Evolutionary conservation across 1,139 yeast species (phyloP), one percentile per base, ranked within the genome.

Genomic region (Sugiyamaella sp.): DNA sequence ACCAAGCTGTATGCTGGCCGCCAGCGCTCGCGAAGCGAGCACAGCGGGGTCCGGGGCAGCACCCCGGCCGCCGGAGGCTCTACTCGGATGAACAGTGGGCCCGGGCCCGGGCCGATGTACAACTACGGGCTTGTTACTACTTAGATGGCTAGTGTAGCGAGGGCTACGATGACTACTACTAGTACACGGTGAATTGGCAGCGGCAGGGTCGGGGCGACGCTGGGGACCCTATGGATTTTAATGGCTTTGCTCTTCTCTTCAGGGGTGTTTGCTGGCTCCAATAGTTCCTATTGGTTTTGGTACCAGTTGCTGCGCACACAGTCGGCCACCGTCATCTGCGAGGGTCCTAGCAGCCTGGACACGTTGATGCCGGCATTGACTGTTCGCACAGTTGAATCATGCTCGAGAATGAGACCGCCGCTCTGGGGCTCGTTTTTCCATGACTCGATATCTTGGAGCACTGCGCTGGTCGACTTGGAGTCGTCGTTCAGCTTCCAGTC

Each of bases 331-430:
- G 96, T 88, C 66, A 84, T 60, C 63, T 86, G 93, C 46, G 78
- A 74, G 2, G 69, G 62, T 0, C 84, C 84, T 33, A 85, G 62
- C 1, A 84, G 70, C 9, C 77, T 73, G 10, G 70, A 69, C 9
- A 88, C 75, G 35, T 80, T 78, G 42, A 85, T 71, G 0, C 84
- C 97, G 20, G 84, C 80, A 57, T 82, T 76, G 8, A 87, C 93
- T 0, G 95, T 88, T 46, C 75, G 76, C 20, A 71, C 66, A 35
- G 83, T 74, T 2, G 86, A 86, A 69, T 90, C 97, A 67, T 90
- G 97, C 63, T 90, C 97, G 55, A 90, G 76, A 41, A 90, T 83
- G 48, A 90, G 66, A 0, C 96, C 97, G 35, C 72, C 74, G 1
- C 74, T 71, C 4, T 21, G 39, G n/a, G 70, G 69, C 5, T 60